Evolutionary conservation across 2,329 filamentous ascomycete species (phyloP), one percentile per base, ranked within the genome.

Genomic region (Cercospora berteroae): DNA sequence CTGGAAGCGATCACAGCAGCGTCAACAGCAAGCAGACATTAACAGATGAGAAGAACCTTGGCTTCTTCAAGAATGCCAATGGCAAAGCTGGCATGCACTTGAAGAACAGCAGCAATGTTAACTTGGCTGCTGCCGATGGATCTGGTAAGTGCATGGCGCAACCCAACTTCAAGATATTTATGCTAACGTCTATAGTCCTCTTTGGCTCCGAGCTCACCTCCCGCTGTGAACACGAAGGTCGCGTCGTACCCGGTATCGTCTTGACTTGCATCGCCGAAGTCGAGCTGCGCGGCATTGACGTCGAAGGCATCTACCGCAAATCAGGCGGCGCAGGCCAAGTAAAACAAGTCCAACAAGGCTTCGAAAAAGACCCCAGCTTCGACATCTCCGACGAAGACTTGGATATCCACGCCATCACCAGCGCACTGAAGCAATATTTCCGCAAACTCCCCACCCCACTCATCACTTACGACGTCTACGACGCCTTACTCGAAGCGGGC

Each of bases 231-330:
- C 93, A 88, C 75, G 95, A 99, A 80, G 92, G 91, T 70, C 89
- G 91, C 63, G 89, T 94, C 74, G 94, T 99, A 69, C 95, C 95
- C 58, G 90, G 89, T 70, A 92, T 99, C 29, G 92, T 99, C 52
- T 94, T 89, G 58, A 90, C 93, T 58, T 99, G 95, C 80, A 96
- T 99, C 72, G 92, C 97, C 77, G 94, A 99, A 80, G 95, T 99
- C 44, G 95, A 99, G 79, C 83, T 95, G 23, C 89, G 95, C 77
- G 95, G 94, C 80, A 97, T 99, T 92, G 94, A 98, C 75, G 88
- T 96, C 73, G 95, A 98, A 81, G 95, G 95, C 70, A 96, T 99
- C 74, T 99, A 99, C 82, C 89, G 95, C 76, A 99, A 99, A 84
- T 97, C 94, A 60, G 95, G 95, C 66, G 95, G 94, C 72, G 93